Percentiles rank a stretch among this genome's conserved stretches.
Evolutionary conservation across 2,329 filamentous ascomycete genomes (phyloP).

Genomic region (Cladosporium colombiae): DNA sequence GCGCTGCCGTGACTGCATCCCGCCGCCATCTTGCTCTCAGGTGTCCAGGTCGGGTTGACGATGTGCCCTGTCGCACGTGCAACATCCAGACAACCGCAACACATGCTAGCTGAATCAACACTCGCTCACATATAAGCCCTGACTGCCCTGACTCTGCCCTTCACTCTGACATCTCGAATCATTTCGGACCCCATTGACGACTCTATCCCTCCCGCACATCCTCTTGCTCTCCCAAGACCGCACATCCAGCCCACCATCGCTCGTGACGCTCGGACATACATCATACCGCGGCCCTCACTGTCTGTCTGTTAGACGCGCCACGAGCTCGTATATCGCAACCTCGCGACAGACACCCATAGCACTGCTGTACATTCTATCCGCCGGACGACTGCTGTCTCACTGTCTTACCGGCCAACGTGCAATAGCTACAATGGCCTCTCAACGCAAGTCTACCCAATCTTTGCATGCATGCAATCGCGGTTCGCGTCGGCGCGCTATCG

Average conservation of each 20-base stretch:
- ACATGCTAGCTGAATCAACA: not conserved
- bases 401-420: not conserved
- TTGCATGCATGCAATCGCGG: not conserved
- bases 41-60: not conserved
- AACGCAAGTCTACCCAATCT: conserved; percentile 10
- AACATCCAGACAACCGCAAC: not conserved
- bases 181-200: not conserved
- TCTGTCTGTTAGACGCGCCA: conserved; percentile 3
- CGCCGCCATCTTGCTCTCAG: not conserved
- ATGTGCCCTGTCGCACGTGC: not conserved
- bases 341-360: not conserved
- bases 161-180: not conserved
- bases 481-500: not conserved
- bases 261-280: conserved; percentile 18
- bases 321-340: conserved; percentile 3
- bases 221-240: not conserved
- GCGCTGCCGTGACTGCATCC: not conserved
- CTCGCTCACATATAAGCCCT: not conserved
- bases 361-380: not conserved
- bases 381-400: not conserved
- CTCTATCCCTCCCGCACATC: not conserved
- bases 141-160: not conserved
- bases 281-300: conserved; percentile 17
- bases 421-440: conserved; percentile 12
- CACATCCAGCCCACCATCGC: not conserved